Evolutionary conservation across 805 yeast species (phyloP).

Genomic region (Ogataea neopini): DNA sequence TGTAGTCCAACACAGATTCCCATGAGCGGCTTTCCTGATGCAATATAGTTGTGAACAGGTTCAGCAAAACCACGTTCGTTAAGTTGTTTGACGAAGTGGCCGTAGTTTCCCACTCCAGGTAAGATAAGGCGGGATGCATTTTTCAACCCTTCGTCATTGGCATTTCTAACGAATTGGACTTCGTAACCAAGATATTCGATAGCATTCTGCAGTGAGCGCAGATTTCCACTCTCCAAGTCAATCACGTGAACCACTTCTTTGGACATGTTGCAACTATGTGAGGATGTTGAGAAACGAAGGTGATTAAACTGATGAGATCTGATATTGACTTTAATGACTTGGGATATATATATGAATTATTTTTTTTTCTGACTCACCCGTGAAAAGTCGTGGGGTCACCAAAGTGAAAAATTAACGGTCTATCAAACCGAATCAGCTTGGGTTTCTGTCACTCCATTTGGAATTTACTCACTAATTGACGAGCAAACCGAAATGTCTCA

Average conservation of each 20-base stretch:
- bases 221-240: slow-evolving; percentile 92
- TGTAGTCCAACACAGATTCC: slow-evolving; percentile 98
- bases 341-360: too few species aligned
- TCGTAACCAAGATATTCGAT: slow-evolving; percentile 74
- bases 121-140: slow-evolving; percentile 63
- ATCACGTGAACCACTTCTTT: slow-evolving; percentile 61
- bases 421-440: too few species aligned
- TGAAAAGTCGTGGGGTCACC: slow-evolving; percentile 10
- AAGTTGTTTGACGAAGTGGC: slow-evolving; percentile 82
- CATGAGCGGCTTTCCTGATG: slow-evolving; percentile 84
- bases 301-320: not conserved
- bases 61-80: slow-evolving; percentile 58
- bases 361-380: not conserved
- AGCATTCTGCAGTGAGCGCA: slow-evolving; percentile 87
- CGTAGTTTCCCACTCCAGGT: slow-evolving; percentile 98
- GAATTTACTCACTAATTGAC: too few species aligned
- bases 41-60: slow-evolving; percentile 67
- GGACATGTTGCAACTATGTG: slow-evolving; percentile 15
- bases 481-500: too few species aligned
- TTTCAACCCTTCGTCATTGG: slow-evolving; percentile 50
- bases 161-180: slow-evolving; percentile 59
- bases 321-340: too few species aligned
- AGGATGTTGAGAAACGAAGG: not conserved
- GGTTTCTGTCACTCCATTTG: too few species aligned
- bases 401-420: not conserved